Base-by-base conservation (phyloP, 257 asterid genomes). In the Ballota nigra region DNA sequence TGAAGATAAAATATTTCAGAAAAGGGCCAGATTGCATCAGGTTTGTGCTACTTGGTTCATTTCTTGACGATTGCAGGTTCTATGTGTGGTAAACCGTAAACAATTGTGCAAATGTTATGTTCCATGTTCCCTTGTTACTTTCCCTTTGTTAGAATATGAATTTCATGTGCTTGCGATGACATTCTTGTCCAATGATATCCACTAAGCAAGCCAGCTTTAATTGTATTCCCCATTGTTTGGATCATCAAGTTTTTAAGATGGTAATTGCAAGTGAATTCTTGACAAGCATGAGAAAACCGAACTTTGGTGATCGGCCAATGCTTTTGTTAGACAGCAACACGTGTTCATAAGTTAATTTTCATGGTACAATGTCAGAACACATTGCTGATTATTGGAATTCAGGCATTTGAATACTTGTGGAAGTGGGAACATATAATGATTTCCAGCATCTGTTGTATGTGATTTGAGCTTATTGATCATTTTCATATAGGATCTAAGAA, bases 1-100 rank as follows among this genome's bases (percentile, higher is more conserved):
- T 69, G 98, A 93, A 81, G 98, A 93, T 75, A 89, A 84, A 77
- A 93, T 93, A 73, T 93, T 93, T 71, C 96, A 80, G 84, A 93
- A 90, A 79, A 87, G 98, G 80, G 96, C 92, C 43, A 86, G 95
- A 45, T 69, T 95, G 75, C 96, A 95, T 83, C 97, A 88, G 93
- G 99, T 91, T 78, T 76, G 47, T 78, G 68, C 19, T 66, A 40
- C 51, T 51, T 26, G 38, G 59, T 18, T 40, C 4, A 3, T 67
- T 47, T 36, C 6, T 52, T 29, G 11, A 38, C 15, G 22, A 57
- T 53, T 22, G 29, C 71, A 11, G 66, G 72, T 29, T 40, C 18
- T 28, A 5, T 12, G 33, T 31, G 36, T 61, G 12, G 16, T 66
- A 18, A 8, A 47, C 11, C n/a, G n/a, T n/a, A n/a, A n/a, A n/a